Percentiles rank a stretch among this genome's conserved stretches.
These are phyloP conservation scores for Kwoniella bestiolae DNA, from an alignment of 768 basidiomycete species.

Conservation along the genomic window DNA sequence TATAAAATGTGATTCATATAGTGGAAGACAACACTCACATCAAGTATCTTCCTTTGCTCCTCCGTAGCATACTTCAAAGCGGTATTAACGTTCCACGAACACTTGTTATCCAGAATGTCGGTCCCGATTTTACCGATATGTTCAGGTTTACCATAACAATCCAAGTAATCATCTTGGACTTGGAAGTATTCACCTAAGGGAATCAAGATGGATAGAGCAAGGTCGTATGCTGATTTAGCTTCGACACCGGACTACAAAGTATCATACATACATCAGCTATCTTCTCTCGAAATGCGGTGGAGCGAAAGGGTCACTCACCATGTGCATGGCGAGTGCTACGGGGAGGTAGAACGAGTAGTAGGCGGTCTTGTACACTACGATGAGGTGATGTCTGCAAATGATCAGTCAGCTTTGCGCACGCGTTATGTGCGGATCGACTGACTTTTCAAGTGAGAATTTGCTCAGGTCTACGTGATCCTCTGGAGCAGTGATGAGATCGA, in stretches of 20 bases:
- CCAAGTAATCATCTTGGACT: slow-evolving; percentile 95
- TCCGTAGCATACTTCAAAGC: slow-evolving; percentile 65
- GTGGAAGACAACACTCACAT: slow-evolving; percentile 55
- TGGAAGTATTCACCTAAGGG: slow-evolving; percentile 98
- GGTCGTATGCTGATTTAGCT: slow-evolving; percentile 67
- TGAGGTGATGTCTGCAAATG: slow-evolving; percentile 73
- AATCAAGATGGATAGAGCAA: slow-evolving; percentile 79
- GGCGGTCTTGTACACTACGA: slow-evolving; percentile 96
- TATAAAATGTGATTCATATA: no score
- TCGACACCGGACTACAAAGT: slow-evolving; percentile 57
- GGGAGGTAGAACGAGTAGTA: slow-evolving; percentile 99
- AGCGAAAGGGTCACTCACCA: slow-evolving; percentile 57
- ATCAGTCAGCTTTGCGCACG: slow-evolving; percentile 12
- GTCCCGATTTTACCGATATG: slow-evolving; percentile 96
- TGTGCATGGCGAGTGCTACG: slow-evolving; percentile 88
- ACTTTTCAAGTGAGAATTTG: slow-evolving; percentile 88
- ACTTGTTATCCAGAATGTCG: slow-evolving; percentile 98
- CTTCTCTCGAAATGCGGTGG: no score
- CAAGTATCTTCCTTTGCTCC: slow-evolving; percentile 61
- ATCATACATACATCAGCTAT: no score
- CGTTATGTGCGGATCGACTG: slow-evolving; percentile 43
- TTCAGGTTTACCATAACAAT: slow-evolving; percentile 86
- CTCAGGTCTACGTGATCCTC: slow-evolving; percentile 83
- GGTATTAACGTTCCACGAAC: slow-evolving; percentile 92
- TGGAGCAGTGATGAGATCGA: slow-evolving; percentile 93